These are phyloP conservation scores for Phyllostachys edulis DNA, from an alignment of 176 grass and related monocot species.

Conservation along the genomic window DNA sequence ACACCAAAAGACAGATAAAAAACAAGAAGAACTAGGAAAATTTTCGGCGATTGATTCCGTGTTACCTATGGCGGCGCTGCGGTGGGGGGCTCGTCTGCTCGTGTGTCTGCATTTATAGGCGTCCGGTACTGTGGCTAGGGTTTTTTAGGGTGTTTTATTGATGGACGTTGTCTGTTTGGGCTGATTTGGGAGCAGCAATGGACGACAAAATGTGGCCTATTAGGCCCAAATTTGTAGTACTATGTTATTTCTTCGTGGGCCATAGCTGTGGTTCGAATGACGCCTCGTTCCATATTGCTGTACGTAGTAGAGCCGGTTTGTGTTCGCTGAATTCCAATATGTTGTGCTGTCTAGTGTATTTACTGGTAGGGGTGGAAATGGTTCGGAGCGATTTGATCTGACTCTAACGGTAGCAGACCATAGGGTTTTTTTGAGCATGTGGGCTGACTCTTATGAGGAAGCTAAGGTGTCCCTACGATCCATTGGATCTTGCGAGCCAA, in stretches of 20 bases:
- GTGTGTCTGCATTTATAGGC: neutral
- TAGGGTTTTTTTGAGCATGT: too few relatives aligned
- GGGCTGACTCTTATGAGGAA: too few relatives aligned
- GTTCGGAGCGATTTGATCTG: too few relatives aligned
- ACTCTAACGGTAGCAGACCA: too few relatives aligned
- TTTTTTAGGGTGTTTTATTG: neutral
- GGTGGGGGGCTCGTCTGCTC: accelerated
- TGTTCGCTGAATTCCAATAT: neutral
- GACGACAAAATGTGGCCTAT: neutral
- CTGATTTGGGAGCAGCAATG: neutral
- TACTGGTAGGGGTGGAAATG: too few relatives aligned
- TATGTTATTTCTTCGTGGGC: neutral
- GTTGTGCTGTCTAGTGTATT: neutral
- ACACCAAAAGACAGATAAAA: neutral
- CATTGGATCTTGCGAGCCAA: too few relatives aligned
- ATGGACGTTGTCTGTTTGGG: neutral
- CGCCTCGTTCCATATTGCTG: neutral
- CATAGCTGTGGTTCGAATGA: neutral
- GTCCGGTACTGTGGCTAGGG: conserved; percentile 20
- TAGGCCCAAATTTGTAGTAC: neutral
- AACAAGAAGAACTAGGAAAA: neutral
- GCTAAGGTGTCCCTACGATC: too few relatives aligned
- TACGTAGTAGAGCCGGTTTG: neutral
- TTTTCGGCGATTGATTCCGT: accelerated
- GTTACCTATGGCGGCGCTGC: conserved; percentile 29